These are phyloP conservation scores for Nectriaceae sp. DNA, from an alignment of 2,329 filamentous ascomycete genomes.

Conservation along the genomic window DNA sequence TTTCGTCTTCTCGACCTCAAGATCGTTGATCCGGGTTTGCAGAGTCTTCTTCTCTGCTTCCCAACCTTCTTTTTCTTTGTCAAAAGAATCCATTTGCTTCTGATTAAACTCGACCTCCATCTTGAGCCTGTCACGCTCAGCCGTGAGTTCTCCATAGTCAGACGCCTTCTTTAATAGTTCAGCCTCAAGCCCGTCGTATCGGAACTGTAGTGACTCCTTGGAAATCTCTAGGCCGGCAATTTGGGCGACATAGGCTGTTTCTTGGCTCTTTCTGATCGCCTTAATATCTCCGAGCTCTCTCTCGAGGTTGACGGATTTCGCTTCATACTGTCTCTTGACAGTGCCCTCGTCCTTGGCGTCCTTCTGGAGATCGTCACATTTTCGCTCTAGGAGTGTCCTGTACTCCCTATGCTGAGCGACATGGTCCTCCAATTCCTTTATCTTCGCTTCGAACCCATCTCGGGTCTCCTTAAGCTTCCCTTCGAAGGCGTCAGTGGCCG, in stretches of 20 bases:
- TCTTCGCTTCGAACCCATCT: conserved; percentile 19
- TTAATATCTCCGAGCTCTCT: conserved; percentile 26
- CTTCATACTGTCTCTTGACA: conserved; percentile 19
- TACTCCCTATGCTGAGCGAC: conserved; percentile 25
- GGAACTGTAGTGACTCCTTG: conserved; percentile 28
- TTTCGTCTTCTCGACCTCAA: conserved; percentile 24
- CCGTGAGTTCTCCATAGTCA: conserved; percentile 25
- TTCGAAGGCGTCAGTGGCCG: not conserved
- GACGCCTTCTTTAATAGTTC: conserved; percentile 26
- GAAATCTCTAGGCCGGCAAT: conserved; percentile 30
- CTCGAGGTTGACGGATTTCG: conserved; percentile 28
- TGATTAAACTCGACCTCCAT: conserved; percentile 19
- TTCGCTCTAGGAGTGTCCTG: conserved; percentile 25
- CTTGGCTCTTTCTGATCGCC: conserved; percentile 26
- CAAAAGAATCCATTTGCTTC: conserved; percentile 19
- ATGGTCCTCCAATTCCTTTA: conserved; percentile 30
- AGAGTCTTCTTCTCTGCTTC: conserved; percentile 26
- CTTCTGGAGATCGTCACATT: conserved; percentile 30
- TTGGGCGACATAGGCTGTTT: conserved; percentile 26
- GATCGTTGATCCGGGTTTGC: conserved; percentile 17
- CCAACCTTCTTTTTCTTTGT: conserved; percentile 9
- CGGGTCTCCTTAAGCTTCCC: conserved; percentile 16
- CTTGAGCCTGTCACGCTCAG: conserved; percentile 24
- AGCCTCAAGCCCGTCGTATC: conserved; percentile 22
- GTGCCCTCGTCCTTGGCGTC: conserved; percentile 15